phyloP scores from a whole-genome alignment of 371 early-diverging fungal genomes.

The Catenaria anguillulae region DNA sequence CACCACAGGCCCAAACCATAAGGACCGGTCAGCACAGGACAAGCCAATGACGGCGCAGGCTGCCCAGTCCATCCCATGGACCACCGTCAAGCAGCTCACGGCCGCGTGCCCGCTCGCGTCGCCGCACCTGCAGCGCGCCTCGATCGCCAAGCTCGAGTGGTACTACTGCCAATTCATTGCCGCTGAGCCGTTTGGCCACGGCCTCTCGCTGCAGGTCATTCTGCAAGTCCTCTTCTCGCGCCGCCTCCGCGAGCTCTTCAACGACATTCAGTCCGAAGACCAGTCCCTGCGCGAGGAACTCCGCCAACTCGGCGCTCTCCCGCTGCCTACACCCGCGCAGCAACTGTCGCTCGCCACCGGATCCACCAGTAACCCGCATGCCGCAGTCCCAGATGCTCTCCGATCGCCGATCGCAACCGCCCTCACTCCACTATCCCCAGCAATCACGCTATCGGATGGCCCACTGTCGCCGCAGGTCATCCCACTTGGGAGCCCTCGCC shows the following conservation, averaged over 20 bases:
- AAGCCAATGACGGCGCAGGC: background rate
- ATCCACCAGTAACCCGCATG: background rate
- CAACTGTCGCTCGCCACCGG: background rate
- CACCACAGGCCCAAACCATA: too few relatives aligned
- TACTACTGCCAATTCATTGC: constrained; percentile 1
- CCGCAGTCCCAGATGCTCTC: background rate
- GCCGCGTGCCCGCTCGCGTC: background rate
- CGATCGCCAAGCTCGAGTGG: background rate
- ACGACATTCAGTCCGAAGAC: background rate
- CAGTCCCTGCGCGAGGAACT: constrained; percentile 2
- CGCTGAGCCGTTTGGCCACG: background rate
- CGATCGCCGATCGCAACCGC: too few relatives aligned
- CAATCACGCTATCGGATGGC: too few relatives aligned
- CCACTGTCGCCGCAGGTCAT: too few relatives aligned
- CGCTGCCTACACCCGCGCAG: background rate
- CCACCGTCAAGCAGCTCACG: background rate
- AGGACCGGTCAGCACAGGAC: too few relatives aligned
- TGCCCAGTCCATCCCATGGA: too few relatives aligned
- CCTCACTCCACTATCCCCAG: too few relatives aligned
- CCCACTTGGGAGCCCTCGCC: too few relatives aligned
- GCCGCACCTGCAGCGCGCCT: background rate
- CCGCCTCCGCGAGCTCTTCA: background rate
- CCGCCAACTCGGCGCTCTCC: constrained; percentile 1
- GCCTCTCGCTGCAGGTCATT: background rate
- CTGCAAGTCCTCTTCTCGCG: background rate